Base-by-base conservation (phyloP, 768 basidiomycete species). In the Lepiota subincarnata region DNA sequence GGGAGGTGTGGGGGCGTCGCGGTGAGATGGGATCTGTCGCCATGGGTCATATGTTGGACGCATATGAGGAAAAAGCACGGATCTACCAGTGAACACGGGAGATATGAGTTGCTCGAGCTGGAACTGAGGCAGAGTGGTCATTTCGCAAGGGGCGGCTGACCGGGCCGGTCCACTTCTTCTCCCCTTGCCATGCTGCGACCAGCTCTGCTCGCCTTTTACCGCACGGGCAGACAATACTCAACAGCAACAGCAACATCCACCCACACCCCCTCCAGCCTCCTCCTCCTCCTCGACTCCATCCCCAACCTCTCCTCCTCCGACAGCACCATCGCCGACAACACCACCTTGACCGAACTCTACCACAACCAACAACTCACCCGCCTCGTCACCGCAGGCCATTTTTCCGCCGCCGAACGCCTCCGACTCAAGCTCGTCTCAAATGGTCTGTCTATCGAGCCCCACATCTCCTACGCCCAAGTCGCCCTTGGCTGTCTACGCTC, bases 121-220 rank as follows among this genome's bases (percentile, higher is more conserved):
- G 65, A 84, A 89, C 8, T 84, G 86, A 7, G 85, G 82, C n/a
- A 46, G 37, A 48, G 50, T 55, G 62, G 64, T 24, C 24, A 24
- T 24, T 24, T 24, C 24, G 5, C n/a, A n/a, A n/a, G n/a, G n/a
- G n/a, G n/a, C n/a, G n/a, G n/a, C n/a, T n/a, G n/a, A n/a, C n/a
- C n/a, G n/a, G n/a, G n/a, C n/a, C n/a, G n/a, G n/a, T n/a, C n/a
- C n/a, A n/a, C n/a, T n/a, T n/a, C n/a, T n/a, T n/a, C n/a, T n/a
- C n/a, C n/a, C n/a, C n/a, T n/a, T n/a, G n/a, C n/a, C n/a, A 24
- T 24, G 24, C 24, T 24, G 5, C 24, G 24, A 24, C 24, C 5
- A 5, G 2, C 24, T 24, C 24, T 24, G 24, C 24, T 24, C 24
- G 5, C 24, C 2, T 24, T 24, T 5, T 2, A 5, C 5, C 24